phyloP scores from a whole-genome alignment of 2,329 filamentous ascomycete species.

The Harringtonia lauricola region DNA sequence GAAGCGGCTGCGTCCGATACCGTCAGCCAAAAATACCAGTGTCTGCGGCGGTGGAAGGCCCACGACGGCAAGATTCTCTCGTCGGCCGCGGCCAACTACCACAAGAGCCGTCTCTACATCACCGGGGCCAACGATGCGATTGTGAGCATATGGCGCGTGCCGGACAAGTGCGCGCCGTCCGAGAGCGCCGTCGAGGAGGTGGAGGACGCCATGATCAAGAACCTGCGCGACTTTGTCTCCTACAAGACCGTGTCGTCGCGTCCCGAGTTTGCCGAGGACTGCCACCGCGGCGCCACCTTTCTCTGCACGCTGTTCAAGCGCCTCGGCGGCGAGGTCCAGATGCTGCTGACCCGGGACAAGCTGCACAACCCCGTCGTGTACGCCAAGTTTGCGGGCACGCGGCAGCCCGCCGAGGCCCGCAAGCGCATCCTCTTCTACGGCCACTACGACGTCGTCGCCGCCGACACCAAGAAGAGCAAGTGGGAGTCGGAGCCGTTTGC shows the following conservation, averaged over 20 bases:
- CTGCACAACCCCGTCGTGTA: slow-evolving; percentile 83
- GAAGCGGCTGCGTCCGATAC: slow-evolving; percentile 34
- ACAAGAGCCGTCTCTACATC: slow-evolving; percentile 72
- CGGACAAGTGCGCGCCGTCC: slow-evolving; percentile 26
- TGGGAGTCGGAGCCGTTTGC: slow-evolving; percentile 86
- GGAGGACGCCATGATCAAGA: slow-evolving; percentile 53
- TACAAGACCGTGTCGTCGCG: slow-evolving; percentile 88
- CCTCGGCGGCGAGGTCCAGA: slow-evolving; percentile 78
- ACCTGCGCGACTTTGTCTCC: slow-evolving; percentile 74
- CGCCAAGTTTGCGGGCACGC: slow-evolving; percentile 72
- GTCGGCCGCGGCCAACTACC: slow-evolving; percentile 62
- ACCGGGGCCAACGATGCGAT: slow-evolving; percentile 90
- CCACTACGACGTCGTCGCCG: slow-evolving; percentile 93
- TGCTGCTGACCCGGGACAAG: slow-evolving; percentile 72
- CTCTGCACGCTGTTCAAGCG: slow-evolving; percentile 85
- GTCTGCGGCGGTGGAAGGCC: slow-evolving; percentile 35
- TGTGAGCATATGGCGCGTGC: slow-evolving; percentile 78
- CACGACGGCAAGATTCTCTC: slow-evolving; percentile 82
- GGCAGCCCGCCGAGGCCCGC: slow-evolving; percentile 42
- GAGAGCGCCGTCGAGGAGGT: slow-evolving; percentile 26
- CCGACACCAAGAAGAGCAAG: slow-evolving; percentile 68
- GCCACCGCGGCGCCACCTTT: slow-evolving; percentile 83
- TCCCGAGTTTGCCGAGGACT: slow-evolving; percentile 80
- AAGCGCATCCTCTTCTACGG: slow-evolving; percentile 95
- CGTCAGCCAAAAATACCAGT: slow-evolving; percentile 39